These are phyloP conservation scores for Pythium vanterpoolii DNA, from an alignment of 352 stramenopile genomes.

Conservation along the genomic window DNA sequence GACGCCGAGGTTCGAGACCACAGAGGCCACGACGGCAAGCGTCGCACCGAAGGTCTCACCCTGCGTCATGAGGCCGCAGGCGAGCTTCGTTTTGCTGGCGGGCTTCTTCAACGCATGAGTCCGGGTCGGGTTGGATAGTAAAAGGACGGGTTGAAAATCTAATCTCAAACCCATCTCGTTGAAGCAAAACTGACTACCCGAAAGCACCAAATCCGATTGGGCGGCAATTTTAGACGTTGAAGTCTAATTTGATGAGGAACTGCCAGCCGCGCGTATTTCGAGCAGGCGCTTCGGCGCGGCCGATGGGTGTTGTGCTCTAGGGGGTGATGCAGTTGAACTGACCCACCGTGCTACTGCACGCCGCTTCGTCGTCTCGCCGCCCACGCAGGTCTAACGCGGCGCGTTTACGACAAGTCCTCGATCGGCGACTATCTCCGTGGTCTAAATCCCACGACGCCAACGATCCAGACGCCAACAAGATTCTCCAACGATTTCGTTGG, in stretches of 20 bases:
- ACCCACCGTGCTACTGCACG: slow-evolving; percentile 3
- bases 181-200: background rate
- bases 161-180: background rate
- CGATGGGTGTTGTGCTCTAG: background rate
- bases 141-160: background rate
- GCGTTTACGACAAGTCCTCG: background rate
- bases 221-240: slow-evolving; percentile 6
- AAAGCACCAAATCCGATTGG: background rate
- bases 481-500: background rate
- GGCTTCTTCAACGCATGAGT: slow-evolving; percentile 5
- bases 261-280: background rate
- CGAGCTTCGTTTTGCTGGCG: background rate
- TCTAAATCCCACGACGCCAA: background rate
- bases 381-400: slow-evolving; percentile 5
- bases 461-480: background rate
- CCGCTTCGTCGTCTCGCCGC: slow-evolving; percentile 12
- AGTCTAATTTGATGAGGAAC: slow-evolving; percentile 9
- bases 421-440: background rate
- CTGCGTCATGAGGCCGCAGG: slow-evolving; percentile 38
- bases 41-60: slow-evolving; percentile 80
- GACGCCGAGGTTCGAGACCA: slow-evolving; percentile 84
- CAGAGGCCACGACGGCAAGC: slow-evolving; percentile 72
- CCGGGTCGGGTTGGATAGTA: background rate
- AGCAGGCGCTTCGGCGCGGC: no score
- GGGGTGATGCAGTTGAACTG: slow-evolving; percentile 15